Evolutionary conservation across 2,329 filamentous ascomycete genomes (phyloP).

Genomic region (Microcyclospora pomicola): DNA sequence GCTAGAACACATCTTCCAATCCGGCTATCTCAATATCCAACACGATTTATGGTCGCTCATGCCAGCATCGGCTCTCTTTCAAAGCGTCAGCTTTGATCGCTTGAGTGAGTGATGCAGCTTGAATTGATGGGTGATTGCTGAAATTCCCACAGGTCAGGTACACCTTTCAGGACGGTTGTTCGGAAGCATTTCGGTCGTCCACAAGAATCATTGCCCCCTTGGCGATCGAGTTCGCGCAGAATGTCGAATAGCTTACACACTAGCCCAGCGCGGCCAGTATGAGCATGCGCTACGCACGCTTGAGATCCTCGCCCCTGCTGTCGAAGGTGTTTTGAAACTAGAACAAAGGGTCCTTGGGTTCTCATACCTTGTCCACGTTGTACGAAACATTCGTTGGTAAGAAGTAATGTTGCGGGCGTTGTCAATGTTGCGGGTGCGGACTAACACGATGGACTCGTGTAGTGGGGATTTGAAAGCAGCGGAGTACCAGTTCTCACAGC

Average conservation of each 20-base stretch:
- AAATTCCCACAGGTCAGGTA: constrained; percentile 32
- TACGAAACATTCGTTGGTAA: constrained; percentile 44
- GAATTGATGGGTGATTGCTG: not conserved
- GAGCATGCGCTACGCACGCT: constrained; percentile 51
- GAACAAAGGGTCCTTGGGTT: constrained; percentile 61
- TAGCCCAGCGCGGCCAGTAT: constrained; percentile 55
- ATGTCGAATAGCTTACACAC: constrained; percentile 54
- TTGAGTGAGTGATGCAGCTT: constrained; percentile 41
- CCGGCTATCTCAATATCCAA: constrained; percentile 67
- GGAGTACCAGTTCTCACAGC: constrained; percentile 42
- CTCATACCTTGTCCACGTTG: constrained; percentile 51
- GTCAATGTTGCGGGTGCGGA: not conserved
- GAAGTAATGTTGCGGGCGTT: not conserved
- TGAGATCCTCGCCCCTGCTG: constrained; percentile 45
- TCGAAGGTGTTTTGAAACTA: constrained; percentile 59
- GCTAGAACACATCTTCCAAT: constrained; percentile 67
- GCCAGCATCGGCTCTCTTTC: constrained; percentile 59
- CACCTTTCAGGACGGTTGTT: constrained; percentile 48
- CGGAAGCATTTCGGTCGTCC: constrained; percentile 63
- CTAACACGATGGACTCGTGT: not conserved
- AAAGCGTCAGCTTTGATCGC: constrained; percentile 60
- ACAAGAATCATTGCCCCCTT: constrained; percentile 48
- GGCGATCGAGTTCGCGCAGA: constrained; percentile 68
- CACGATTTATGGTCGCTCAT: constrained; percentile 60
- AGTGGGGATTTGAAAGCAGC: constrained; percentile 42